Percentiles rank a stretch among this genome's conserved stretches.
phyloP scores from a whole-genome alignment of 2,329 filamentous ascomycete genomes.

The Exophiala bonariae region DNA sequence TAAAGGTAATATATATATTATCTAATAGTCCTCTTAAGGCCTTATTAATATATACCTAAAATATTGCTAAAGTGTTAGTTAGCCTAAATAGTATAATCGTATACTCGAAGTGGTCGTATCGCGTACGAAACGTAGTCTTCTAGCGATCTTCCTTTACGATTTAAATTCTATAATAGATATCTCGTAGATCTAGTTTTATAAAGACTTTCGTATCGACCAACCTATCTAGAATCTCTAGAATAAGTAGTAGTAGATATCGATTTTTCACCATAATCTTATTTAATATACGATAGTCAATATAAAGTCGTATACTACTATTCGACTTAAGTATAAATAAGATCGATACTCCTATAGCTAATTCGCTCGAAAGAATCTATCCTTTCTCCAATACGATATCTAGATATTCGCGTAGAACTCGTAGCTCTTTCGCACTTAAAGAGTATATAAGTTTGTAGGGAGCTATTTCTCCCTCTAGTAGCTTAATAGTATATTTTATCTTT shows the following conservation, averaged over 20 bases:
- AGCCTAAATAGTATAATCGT: conserved; percentile 8
- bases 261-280: conserved; percentile 8
- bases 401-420: not conserved
- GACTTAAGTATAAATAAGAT: conserved; percentile 7
- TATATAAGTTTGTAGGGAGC: not conserved
- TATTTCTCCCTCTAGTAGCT: not conserved
- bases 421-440: not conserved
- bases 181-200: conserved; percentile 4
- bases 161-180: conserved; percentile 4
- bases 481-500: not conserved
- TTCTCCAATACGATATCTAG: not conserved
- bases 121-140: conserved; percentile 7
- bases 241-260: conserved; percentile 4
- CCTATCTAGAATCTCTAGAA: conserved; percentile 6
- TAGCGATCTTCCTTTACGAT: conserved; percentile 2
- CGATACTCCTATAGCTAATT: too few relatives aligned
- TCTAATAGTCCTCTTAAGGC: conserved; percentile 23
- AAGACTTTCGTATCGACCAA: conserved; percentile 5
- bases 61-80: conserved; percentile 25
- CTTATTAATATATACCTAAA: conserved; percentile 32
- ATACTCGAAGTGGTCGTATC: conserved; percentile 9
- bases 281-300: conserved; percentile 5
- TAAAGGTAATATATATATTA: conserved; percentile 16
- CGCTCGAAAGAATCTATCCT: not conserved
- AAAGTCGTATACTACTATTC: not conserved